A percentile compares a stretch with the other conserved stretches of the same genome.
Evolutionary conservation across 495 filamentous ascomycete species (phyloP).

Genomic region (Talaromyces wortmannii): DNA sequence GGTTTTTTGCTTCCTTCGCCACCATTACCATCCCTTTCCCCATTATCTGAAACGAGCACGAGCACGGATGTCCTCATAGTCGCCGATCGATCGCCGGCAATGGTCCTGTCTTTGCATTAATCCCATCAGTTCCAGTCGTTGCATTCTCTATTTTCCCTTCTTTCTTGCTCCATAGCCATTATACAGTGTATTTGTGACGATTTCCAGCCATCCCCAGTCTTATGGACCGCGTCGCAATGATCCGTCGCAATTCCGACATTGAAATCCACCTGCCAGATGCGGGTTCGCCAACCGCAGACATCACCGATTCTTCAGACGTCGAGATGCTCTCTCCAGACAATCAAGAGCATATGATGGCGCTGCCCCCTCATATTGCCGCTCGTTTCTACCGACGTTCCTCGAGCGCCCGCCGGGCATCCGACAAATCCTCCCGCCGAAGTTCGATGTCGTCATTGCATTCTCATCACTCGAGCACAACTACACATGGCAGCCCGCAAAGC

Average conservation of each 20-base stretch:
- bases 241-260: conserved; percentile 42
- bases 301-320: conserved; percentile 24
- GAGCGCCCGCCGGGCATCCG: conserved; percentile 71
- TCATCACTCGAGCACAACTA: conserved; percentile 54
- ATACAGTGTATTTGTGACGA: background rate
- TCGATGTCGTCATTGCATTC: conserved; percentile 86
- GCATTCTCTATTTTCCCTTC: background rate
- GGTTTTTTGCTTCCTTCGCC: too few species aligned
- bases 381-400: conserved; percentile 71
- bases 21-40: too few species aligned
- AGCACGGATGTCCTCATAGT: background rate
- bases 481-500: conserved; percentile 62
- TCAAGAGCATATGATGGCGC: conserved; percentile 40
- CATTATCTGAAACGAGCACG: conserved; percentile 3
- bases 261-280: conserved; percentile 39
- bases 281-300: conserved; percentile 20
- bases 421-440: conserved; percentile 80
- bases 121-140: background rate
- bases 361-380: conserved; percentile 78
- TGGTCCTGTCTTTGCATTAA: background rate
- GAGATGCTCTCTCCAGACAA: conserved; percentile 43
- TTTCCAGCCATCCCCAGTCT: background rate
- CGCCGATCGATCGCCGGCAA: background rate
- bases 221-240: conserved; percentile 19
- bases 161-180: background rate